These are phyloP conservation scores for Blastobotrys terrestris DNA, from an alignment of 805 yeast genomes.

Conservation along the genomic window DNA sequence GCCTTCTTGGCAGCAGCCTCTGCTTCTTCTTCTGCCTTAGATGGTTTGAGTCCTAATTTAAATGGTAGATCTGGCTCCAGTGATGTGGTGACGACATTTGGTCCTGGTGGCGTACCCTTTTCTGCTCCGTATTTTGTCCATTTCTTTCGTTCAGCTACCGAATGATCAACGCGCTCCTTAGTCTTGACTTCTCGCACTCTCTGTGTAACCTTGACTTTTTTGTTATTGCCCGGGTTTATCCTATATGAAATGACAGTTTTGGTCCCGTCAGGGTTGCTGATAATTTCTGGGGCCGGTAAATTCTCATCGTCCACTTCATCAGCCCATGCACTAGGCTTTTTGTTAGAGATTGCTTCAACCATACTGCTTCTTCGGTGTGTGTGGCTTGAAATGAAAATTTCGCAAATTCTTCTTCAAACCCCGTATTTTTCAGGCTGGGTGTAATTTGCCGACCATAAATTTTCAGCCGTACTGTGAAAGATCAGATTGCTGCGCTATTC, in stretches of 20 bases:
- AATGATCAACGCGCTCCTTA: conserved; percentile 75
- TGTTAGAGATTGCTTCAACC: background rate
- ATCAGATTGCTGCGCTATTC: no score
- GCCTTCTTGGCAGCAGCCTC: conserved; percentile 32
- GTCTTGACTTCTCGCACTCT: conserved; percentile 70
- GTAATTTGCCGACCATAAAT: background rate
- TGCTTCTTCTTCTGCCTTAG: conserved; percentile 67
- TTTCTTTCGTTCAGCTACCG: conserved; percentile 78
- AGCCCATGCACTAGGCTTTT: conserved; percentile 43
- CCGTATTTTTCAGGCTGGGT: background rate
- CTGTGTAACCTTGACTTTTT: conserved; percentile 83
- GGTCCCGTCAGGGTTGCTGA: conserved; percentile 79
- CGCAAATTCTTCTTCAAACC: background rate
- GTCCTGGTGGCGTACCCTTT: conserved; percentile 67
- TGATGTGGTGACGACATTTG: conserved; percentile 82
- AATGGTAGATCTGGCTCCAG: conserved; percentile 78
- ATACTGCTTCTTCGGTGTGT: background rate
- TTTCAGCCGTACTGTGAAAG: background rate
- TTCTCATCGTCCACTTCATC: conserved; percentile 53
- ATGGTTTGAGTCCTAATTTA: conserved; percentile 48
- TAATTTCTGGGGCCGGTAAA: conserved; percentile 66
- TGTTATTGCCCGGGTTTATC: conserved; percentile 61
- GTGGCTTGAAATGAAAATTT: background rate
- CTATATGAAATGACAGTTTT: conserved; percentile 78
- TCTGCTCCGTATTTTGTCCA: conserved; percentile 91